Evolutionary conservation across 345 rosid species (phyloP), one percentile per base, ranked within the genome.

Genomic region (Noccaea bulbosa): DNA sequence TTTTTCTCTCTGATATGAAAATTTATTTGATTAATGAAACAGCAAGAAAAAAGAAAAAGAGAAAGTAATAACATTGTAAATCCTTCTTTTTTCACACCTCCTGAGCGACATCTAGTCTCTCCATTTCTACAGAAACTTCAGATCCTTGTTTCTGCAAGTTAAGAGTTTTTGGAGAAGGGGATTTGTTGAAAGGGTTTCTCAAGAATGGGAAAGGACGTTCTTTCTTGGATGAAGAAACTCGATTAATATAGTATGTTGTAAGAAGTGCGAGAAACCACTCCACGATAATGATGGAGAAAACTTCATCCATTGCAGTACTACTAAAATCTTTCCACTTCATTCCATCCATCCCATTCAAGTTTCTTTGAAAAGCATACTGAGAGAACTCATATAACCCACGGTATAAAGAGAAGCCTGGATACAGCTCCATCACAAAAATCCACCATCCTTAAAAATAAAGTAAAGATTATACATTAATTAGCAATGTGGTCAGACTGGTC

Each of bases 341-440:
- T 47, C 98, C 97, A 73, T 74, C 48, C 5, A 74, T 87, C 16
- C 88, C 90, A 78, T 78, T 78, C 49, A 61, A 60, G 78, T 67
- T 65, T 20, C 86, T 92, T 1, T 5, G 51, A 22, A 83, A 74
- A 47, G 97, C 61, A 69, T 81, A 86, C 37, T 78, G 79, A 1
- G 85, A 78, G 39, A 93, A 84, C 77, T 93, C 96, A 11, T 90
- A 93, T 62, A 93, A 50, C 11, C 98, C 97, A 52, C 97, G 97
- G 46, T 69, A 90, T 20, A 93, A 66, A 65, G 96, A 67, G 51
- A 90, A 93, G 43, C 97, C 96, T 16, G 98, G 98, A 79, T 77
- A 93, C 39, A 93, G 39, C 84, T 92, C 93, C 86, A 92, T 47
- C 8, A 77, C 63, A 40, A 74, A 56, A 62, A 90, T 77, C 96